A percentile compares a stretch with the other conserved stretches of the same genome.
Conservation (phyloP, 495 filamentous ascomycete genomes). For the Annulohypoxylon nitens region DNA sequence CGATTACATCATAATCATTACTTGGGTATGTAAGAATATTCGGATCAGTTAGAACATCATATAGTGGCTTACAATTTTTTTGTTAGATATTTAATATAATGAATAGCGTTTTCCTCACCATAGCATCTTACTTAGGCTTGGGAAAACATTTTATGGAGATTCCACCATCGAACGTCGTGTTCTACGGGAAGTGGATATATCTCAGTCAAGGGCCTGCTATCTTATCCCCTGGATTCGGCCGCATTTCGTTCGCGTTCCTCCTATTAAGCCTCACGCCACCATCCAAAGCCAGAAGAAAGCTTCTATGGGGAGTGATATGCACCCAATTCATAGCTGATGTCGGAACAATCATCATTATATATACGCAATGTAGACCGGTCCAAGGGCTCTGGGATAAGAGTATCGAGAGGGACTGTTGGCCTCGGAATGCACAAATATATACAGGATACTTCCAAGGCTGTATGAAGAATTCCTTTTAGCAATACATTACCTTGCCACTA, state of each 20-base stretch:
- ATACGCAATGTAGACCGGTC: constrained; percentile 11
- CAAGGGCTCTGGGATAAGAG: constrained; percentile 8
- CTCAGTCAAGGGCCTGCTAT: constrained; percentile 7
- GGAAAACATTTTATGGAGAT: not conserved
- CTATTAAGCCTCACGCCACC: constrained; percentile 4
- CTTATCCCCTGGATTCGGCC: constrained; percentile 16
- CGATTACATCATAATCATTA: constrained; percentile 12
- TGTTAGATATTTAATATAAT: not conserved
- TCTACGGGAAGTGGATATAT: constrained; percentile 3
- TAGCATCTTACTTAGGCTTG: not conserved
- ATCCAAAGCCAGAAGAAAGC: not conserved
- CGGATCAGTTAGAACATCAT: not conserved
- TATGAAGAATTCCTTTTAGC: not conserved
- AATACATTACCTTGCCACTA: not conserved
- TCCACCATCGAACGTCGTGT: not conserved
- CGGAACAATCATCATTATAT: constrained; percentile 2
- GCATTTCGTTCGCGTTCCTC: constrained; percentile 14
- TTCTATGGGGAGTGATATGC: constrained; percentile 15
- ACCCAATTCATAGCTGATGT: constrained; percentile 17
- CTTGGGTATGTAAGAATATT: not conserved
- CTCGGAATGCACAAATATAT: constrained; percentile 5
- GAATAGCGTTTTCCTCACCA: constrained; percentile 1
- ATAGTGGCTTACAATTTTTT: not conserved
- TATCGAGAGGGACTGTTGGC: not conserved
- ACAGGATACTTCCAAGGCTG: constrained; percentile 9